These are phyloP conservation scores for Ulvella scutata DNA, from an alignment of 139 green algal species.

Conservation along the genomic window DNA sequence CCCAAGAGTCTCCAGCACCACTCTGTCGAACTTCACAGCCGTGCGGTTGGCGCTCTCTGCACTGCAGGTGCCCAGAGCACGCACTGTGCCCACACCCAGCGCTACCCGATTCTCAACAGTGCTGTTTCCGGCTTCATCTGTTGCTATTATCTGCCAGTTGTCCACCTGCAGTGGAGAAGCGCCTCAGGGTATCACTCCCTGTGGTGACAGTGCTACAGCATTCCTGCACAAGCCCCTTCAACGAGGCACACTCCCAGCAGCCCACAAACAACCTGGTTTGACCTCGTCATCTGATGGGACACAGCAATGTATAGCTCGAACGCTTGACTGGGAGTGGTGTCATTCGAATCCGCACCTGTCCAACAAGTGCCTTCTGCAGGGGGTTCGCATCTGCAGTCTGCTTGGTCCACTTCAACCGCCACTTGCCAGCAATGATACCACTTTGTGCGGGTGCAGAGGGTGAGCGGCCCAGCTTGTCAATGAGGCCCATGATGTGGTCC, in stretches of 20 bases:
- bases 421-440: constrained; percentile 25
- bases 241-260: too few relatives aligned
- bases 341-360: too few relatives aligned
- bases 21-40: constrained; percentile 22
- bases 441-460: neutral
- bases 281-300: too few relatives aligned
- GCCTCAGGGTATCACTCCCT: too few relatives aligned
- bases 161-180: constrained; percentile 3
- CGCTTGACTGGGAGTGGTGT: too few relatives aligned
- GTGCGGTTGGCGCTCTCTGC: constrained; percentile 22
- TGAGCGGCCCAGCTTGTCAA: too few relatives aligned
- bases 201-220: too few relatives aligned
- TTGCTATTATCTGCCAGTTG: constrained; percentile 51
- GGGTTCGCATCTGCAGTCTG: constrained; percentile 38
- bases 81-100: constrained; percentile 26
- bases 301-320: too few relatives aligned
- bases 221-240: too few relatives aligned
- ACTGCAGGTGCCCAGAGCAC: constrained; percentile 27
- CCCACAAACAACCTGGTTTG: too few relatives aligned
- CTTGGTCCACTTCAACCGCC: constrained; percentile 51
- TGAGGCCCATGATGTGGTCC: constrained; percentile 19
- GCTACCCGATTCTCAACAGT: constrained; percentile 48
- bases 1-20: constrained; percentile 14
- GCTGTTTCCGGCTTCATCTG: constrained; percentile 15
- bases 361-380: constrained; percentile 38